Base-by-base conservation (phyloP, 805 yeast genomes). In the Candida lessepsii region DNA sequence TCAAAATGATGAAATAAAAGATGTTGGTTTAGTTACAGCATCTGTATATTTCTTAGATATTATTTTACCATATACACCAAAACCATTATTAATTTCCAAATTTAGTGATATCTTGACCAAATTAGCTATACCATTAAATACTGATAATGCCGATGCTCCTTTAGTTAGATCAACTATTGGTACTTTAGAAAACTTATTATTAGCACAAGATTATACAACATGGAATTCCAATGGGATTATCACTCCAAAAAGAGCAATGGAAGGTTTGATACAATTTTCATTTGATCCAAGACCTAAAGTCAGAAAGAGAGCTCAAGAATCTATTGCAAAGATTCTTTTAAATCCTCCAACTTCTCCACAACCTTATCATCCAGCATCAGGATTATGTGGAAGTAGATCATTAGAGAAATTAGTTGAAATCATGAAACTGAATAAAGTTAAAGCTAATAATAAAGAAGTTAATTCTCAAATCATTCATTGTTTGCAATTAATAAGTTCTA, bases 281-380 rank as follows among this genome's bases (percentile, higher is more conserved):
- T 65, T 86, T 30, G 97, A 93, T 61, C 83, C 85, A 33, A 78
- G 98, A 57, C 99, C 99, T 26, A 93, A 93, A 54, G 95, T 93
- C 9, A 80, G 99, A 60, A 87, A 85, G 75, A 83, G 97, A 69
- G 96, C 98, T 1, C 84, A 82, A 53, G 99, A 93, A 42, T 86
- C 97, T 2, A 73, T 93, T n/a, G 65, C 73, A 35, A 73, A 70
- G 3, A 67, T 93, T 21, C 66, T 93, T 45, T 49, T 65, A 2
- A 75, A 75, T 46, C 83, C 86, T 2, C 95, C 96, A 9, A 73
- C 84, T 0, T 85, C 89, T 9, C 91, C 95, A 7, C 72, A 81
- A 10, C 73, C 81, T 4, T 83, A 78, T 29, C 97, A 91, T 57
- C 83, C 86, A 28, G 95, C 87, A 6, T 71, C 89, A n/a, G 58